A percentile compares a stretch with the other conserved stretches of the same genome.
These are phyloP conservation scores for Huntiella decipiens DNA, from an alignment of 2,329 filamentous ascomycete species.

Conservation along the genomic window DNA sequence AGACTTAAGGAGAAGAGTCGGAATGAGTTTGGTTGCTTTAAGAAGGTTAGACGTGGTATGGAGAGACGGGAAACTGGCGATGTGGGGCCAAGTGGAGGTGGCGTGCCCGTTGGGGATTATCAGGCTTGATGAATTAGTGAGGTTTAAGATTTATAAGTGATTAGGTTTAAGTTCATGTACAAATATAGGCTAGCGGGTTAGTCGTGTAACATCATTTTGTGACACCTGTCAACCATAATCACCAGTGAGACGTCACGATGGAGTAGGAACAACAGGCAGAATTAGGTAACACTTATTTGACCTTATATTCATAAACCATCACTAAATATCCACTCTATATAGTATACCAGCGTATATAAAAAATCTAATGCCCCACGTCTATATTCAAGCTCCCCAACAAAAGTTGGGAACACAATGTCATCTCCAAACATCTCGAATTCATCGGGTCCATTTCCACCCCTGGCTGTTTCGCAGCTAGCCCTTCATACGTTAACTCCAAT, in stretches of 20 bases:
- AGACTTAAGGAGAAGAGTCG: slow-evolving; percentile 61
- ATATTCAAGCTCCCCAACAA: slow-evolving; percentile 17
- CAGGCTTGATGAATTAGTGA: no score
- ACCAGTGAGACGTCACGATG: no score
- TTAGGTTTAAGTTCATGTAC: no score
- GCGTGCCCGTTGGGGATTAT: no score
- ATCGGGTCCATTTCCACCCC: slow-evolving; percentile 21
- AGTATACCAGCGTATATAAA: not conserved
- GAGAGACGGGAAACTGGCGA: slow-evolving; percentile 9
- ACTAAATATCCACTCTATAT: not conserved
- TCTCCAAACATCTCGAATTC: slow-evolving; percentile 30
- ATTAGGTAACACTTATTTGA: not conserved
- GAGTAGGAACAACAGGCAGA: not conserved
- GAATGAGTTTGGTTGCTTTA: slow-evolving; percentile 77
- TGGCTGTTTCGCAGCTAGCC: not conserved
- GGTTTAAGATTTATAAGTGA: no score
- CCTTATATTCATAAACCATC: not conserved
- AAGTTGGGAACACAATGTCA: slow-evolving; percentile 30
- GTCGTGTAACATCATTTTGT: no score
- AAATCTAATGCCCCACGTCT: no score
- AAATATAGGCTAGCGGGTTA: no score
- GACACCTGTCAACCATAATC: no score
- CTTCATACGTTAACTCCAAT: slow-evolving; percentile 39
- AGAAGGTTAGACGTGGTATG: slow-evolving; percentile 31
- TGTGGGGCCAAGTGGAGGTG: no score